phyloP scores from a whole-genome alignment of 2,329 filamentous ascomycete genomes.

The Ophiostoma pallidulum region DNA sequence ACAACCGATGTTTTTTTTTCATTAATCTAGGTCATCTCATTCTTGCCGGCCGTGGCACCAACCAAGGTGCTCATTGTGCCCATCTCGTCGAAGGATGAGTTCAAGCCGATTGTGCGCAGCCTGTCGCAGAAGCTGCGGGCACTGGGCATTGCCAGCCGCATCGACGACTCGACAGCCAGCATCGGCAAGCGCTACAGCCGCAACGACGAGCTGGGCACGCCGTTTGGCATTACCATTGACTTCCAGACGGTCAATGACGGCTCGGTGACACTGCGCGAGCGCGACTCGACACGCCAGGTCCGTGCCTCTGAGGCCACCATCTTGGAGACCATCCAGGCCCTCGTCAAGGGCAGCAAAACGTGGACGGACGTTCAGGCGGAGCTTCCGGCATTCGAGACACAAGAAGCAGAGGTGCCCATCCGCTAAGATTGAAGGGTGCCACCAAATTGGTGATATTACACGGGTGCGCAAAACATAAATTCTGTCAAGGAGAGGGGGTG shows the following conservation, averaged over 20 bases:
- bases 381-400: slow-evolving; percentile 75
- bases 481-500: too few relatives aligned
- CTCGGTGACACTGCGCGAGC: slow-evolving; percentile 78
- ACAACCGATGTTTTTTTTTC: not conserved
- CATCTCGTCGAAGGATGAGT: slow-evolving; percentile 69
- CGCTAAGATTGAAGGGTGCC: slow-evolving; percentile 6
- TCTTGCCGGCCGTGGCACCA: slow-evolving; percentile 63
- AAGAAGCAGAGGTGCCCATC: slow-evolving; percentile 39
- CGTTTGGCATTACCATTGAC: slow-evolving; percentile 87
- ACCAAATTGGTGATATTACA: too few relatives aligned
- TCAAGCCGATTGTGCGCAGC: slow-evolving; percentile 65
- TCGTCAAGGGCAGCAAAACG: slow-evolving; percentile 42
- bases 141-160: slow-evolving; percentile 68
- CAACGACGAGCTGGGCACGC: slow-evolving; percentile 92
- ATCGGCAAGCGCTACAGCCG: slow-evolving; percentile 93
- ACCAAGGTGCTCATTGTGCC: slow-evolving; percentile 92
- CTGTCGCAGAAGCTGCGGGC: slow-evolving; percentile 69
- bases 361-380: slow-evolving; percentile 64
- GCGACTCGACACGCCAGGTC: slow-evolving; percentile 85
- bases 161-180: slow-evolving; percentile 82
- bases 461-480: too few relatives aligned
- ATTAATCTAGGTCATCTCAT: slow-evolving; percentile 47
- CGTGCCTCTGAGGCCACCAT: slow-evolving; percentile 75
- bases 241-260: slow-evolving; percentile 89
- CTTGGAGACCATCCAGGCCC: slow-evolving; percentile 55